Percentiles rank a stretch among this genome's conserved stretches.
These are phyloP conservation scores for Opeltia flavorubescens DNA, from an alignment of 495 filamentous ascomycete species.

Conservation along the genomic window DNA sequence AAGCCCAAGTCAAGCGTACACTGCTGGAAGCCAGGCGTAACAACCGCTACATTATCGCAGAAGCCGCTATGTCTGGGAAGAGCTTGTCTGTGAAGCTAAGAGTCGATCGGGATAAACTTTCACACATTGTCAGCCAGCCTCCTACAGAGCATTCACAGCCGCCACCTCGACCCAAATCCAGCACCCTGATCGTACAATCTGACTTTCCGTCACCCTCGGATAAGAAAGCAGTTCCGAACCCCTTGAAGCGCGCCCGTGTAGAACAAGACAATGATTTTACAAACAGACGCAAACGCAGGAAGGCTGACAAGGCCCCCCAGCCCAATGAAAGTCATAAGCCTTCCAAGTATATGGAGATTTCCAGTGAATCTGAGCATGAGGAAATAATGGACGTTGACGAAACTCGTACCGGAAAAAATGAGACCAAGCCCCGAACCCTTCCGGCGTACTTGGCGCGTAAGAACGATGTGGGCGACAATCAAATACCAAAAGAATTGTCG, in stretches of 20 bases:
- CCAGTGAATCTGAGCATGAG: conserved; percentile 12
- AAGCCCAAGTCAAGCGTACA: conserved; percentile 9
- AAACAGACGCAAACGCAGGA: conserved; percentile 6
- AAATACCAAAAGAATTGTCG: not conserved
- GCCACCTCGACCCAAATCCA: not conserved
- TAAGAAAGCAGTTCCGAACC: not conserved
- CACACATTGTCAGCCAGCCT: not conserved
- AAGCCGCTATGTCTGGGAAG: conserved; percentile 15
- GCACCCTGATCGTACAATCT: conserved; percentile 8
- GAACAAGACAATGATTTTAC: conserved; percentile 14
- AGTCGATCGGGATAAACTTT: conserved; percentile 10
- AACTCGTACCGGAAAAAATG: not conserved
- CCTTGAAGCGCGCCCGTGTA: not conserved
- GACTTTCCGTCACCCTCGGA: conserved; percentile 9
- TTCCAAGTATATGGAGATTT: conserved; percentile 8
- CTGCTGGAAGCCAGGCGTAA: conserved; percentile 13
- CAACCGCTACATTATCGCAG: conserved; percentile 13
- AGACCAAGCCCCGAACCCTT: conserved; percentile 52
- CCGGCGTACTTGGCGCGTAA: conserved; percentile 44
- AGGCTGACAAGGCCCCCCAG: not conserved
- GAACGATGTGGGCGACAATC: not conserved
- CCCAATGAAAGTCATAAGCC: not conserved
- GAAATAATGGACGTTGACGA: not conserved
- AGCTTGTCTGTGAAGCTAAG: conserved; percentile 9
- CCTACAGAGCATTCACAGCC: not conserved